Evolutionary conservation across 768 basidiomycete species (phyloP), one percentile per base, ranked within the genome.

Genomic region (Kwoniella dendrophila): DNA sequence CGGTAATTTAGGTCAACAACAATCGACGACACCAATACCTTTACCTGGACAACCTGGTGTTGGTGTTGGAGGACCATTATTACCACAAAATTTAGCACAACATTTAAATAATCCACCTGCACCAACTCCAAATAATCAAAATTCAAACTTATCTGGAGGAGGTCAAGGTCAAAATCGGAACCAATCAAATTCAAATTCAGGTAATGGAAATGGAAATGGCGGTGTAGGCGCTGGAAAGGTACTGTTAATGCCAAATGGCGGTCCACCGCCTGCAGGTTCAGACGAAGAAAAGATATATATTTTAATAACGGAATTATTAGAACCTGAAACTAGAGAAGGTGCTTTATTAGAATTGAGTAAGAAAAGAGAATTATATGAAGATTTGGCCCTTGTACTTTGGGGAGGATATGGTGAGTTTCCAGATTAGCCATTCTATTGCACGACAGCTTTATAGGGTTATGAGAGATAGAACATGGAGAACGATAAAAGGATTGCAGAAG

Each of bases 321-420:
- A 81, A 65, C 80, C 80, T 1, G 84, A 82, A 57, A 86, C 88
- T n/a, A 85, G 95, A 64, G 96, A 99, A 76, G 84, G 84, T 1
- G 95, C 96, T 1, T 82, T 99, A 50, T 83, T 98, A 56, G 96
- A 99, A 81, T 83, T 99, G 72, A 95, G 92, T 82, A 98, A 99
- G 85, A 98, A 97, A 83, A 83, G 96, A 66, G 96, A 98, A 81
- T 94, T 98, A 80, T 98, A 95, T 76, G 96, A 99, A 77, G 94
- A 99, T 80, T 86, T 99, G 47, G 96, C 96, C 1, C 84, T 98
- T 43, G 90, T 99, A 26, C 84, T 99, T 6, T 99, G 96, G 96
- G 94, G 98, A 73, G 93, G 93, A 1, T 99, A 97, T 73, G 95
- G 95, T 95, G 68, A 59, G 82, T 77, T 18, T 16, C 16, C n/a